Base-by-base conservation (phyloP, 1,139 yeast genomes). In the Yamadazyma epiphylla region DNA sequence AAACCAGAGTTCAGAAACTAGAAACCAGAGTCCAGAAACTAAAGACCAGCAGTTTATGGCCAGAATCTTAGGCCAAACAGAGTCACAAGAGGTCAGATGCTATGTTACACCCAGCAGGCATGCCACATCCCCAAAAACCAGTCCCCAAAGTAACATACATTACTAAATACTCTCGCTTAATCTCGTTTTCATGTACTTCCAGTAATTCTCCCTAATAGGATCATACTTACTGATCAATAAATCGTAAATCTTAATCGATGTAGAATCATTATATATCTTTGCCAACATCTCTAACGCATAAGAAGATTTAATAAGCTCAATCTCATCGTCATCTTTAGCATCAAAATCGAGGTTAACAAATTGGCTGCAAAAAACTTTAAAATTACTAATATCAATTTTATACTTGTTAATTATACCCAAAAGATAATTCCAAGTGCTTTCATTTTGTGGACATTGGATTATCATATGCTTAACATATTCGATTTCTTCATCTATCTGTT, bases 361-460 rank as follows among this genome's bases (percentile, higher is more conserved):
- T 16, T 54, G 40, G 12, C 43, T 33, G 17, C 79, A 74, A 32
- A 79, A 69, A 1, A 45, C 49, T 36, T 74, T 63, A 31, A 81
- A 53, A 1, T 58, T 64, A 0, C 37, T 31, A 12, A 69, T 42
- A 16, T 54, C 49, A 15, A 45, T 45, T 4, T 49, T 43, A 28
- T 57, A 55, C 26, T 56, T 54, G n/a, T 61, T 60, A 42, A 68
- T 66, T 1, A 86, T 46, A 0, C 94, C 96, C 12, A 57, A 50
- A 21, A 88, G 54, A 49, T 89, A 91, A 46, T 81, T 81, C 98
- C 98, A 91, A 1, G 84, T 61, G n/a, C 94, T 77, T 28, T 84
- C 79, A 50, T 91, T 91, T 31, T 84, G 89, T 0, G 96, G 95
- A 1, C 88, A 79, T 17, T 56, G 33, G 4, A 44, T 58, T 17